phyloP scores from a whole-genome alignment of 371 early-diverging fungal species.

The Mucor mucedo region DNA sequence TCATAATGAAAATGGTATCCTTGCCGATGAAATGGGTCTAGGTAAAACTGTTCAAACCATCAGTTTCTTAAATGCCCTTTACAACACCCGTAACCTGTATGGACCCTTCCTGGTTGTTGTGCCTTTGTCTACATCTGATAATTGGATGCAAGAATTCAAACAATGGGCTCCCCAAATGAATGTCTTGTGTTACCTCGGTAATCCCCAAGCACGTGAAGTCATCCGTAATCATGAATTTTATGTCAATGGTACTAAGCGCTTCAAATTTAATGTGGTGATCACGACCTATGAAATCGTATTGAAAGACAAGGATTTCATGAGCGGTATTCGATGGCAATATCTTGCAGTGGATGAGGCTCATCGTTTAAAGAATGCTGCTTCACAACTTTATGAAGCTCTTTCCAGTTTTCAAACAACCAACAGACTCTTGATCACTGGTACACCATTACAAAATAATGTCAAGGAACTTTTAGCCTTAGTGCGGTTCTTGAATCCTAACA shows the following conservation, averaged over 20 bases:
- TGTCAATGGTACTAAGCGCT: constrained; percentile 50
- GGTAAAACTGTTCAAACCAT: constrained; percentile 99
- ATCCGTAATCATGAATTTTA: constrained; percentile 95
- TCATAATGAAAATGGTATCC: constrained; percentile 91
- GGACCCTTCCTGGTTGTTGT: constrained; percentile 97
- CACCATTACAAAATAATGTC: constrained; percentile 89
- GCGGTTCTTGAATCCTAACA: constrained; percentile 85
- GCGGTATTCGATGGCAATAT: constrained; percentile 82
- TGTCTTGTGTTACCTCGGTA: constrained; percentile 88
- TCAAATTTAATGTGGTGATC: constrained; percentile 91
- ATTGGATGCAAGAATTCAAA: constrained; percentile 94
- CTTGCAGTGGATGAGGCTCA: constrained; percentile 93
- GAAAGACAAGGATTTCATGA: constrained; percentile 84
- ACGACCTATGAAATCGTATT: constrained; percentile 96
- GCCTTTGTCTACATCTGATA: constrained; percentile 92
- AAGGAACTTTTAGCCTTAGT: constrained; percentile 84
- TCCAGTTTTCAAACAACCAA: constrained; percentile 77
- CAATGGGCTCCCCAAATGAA: constrained; percentile 97
- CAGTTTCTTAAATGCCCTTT: constrained; percentile 93
- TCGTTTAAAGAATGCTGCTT: constrained; percentile 88
- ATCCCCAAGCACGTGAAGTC: constrained; percentile 76
- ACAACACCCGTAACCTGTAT: constrained; percentile 80
- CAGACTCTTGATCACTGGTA: constrained; percentile 88
- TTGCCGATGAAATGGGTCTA: constrained; percentile 95
- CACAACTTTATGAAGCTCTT: constrained; percentile 85